These are phyloP conservation scores for Digitaria exilis DNA, from an alignment of 202 grass and related monocot species.

Conservation along the genomic window DNA sequence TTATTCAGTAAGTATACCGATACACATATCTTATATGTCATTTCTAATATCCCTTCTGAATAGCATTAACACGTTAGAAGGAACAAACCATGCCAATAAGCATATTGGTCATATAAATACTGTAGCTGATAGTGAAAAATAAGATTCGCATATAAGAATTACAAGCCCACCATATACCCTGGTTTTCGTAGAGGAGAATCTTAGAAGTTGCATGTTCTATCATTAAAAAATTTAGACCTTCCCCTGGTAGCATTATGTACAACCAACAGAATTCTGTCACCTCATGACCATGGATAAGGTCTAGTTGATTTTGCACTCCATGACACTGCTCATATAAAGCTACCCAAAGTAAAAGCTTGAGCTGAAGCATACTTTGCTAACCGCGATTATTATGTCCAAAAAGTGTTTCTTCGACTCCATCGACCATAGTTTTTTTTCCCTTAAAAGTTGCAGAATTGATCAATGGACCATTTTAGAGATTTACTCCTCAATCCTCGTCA, in stretches of 20 bases:
- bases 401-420: background rate
- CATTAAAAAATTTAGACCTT: background rate
- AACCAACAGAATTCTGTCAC: background rate
- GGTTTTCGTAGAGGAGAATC: background rate
- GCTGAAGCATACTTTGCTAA: background rate
- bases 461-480: too few species aligned
- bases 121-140: background rate
- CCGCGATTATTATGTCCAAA: background rate
- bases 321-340: background rate
- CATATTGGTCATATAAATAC: background rate
- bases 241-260: background rate
- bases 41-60: background rate
- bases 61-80: background rate
- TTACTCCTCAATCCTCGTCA: too few species aligned
- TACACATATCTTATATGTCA: background rate
- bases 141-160: background rate
- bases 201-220: background rate
- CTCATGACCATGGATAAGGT: background rate
- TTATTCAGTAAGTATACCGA: background rate
- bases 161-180: background rate
- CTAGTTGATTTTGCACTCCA: background rate
- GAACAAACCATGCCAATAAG: conserved; percentile 11
- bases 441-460: background rate
- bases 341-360: background rate
- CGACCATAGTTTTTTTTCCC: background rate